phyloP scores from a whole-genome alignment of 2,329 filamentous ascomycete genomes.

The Berkeleyomyces basicola region DNA sequence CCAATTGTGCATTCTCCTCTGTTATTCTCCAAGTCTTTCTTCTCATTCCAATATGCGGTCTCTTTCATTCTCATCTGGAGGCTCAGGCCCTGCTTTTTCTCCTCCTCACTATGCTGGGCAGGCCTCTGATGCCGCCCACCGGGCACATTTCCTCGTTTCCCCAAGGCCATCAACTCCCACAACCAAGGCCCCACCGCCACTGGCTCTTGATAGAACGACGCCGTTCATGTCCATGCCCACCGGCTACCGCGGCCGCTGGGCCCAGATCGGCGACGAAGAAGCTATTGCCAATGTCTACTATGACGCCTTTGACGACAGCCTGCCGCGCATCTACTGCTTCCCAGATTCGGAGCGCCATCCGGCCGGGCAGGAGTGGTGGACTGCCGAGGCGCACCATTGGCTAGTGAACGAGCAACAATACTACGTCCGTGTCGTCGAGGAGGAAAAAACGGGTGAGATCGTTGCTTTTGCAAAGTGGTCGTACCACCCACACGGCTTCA shows the following conservation, averaged over 20 bases:
- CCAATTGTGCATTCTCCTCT: too few species aligned
- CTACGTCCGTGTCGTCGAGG: constrained; percentile 7
- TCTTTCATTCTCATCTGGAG: too few species aligned
- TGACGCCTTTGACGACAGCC: constrained; percentile 8
- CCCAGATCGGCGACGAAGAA: constrained; percentile 1
- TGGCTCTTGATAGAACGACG: neutral
- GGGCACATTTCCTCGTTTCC: too few species aligned
- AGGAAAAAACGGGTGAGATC: neutral
- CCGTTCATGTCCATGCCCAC: neutral
- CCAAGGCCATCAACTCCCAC: neutral
- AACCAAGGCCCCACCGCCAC: neutral
- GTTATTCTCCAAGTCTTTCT: too few species aligned
- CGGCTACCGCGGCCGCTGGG: constrained; percentile 10
- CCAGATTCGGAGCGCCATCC: neutral
- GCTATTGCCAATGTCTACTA: constrained; percentile 11
- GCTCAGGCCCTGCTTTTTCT: too few species aligned
- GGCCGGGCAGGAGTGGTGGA: constrained; percentile 8
- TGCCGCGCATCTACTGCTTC: constrained; percentile 11
- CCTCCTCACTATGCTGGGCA: too few species aligned
- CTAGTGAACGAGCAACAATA: constrained; percentile 2
- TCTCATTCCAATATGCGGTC: too few species aligned
- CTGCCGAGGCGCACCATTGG: constrained; percentile 8
- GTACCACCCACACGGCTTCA: constrained; percentile 11
- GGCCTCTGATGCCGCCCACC: too few species aligned
- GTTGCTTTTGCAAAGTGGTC: constrained; percentile 14